Conservation (phyloP, 2,329 filamentous ascomycete genomes). For the Phyllosticta paracitricarpa region DNA sequence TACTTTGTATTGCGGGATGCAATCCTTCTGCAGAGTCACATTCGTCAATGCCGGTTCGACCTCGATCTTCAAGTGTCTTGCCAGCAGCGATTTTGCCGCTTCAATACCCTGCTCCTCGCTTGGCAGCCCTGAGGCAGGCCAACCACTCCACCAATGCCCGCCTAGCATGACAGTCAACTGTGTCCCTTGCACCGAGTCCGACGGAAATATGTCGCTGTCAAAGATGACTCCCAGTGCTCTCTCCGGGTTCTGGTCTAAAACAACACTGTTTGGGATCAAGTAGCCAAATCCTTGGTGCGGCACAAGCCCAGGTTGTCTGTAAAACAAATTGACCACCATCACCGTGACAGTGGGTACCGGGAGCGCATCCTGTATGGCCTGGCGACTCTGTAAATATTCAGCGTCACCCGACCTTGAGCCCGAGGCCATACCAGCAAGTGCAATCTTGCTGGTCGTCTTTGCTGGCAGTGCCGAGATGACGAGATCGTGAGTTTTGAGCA, state of each 20-base stretch:
- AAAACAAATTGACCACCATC: slow-evolving; percentile 90
- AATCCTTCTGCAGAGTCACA: slow-evolving; percentile 55
- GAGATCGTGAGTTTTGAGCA: slow-evolving; percentile 37
- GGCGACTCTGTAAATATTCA: not conserved
- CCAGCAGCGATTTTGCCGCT: slow-evolving; percentile 61
- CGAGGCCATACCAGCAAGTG: not conserved
- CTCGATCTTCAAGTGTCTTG: slow-evolving; percentile 64
- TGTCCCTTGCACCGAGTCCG: slow-evolving; percentile 54
- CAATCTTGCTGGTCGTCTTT: slow-evolving; percentile 20
- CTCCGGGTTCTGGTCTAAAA: slow-evolving; percentile 66
- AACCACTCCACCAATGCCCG: slow-evolving; percentile 73
- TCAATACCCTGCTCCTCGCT: slow-evolving; percentile 53
- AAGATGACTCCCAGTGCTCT: slow-evolving; percentile 85
- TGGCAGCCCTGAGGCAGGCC: slow-evolving; percentile 41
- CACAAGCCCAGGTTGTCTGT: slow-evolving; percentile 52
- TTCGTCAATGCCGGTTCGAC: slow-evolving; percentile 51
- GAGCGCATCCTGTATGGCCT: not conserved
- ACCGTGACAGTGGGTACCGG: slow-evolving; percentile 63
- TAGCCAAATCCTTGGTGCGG: slow-evolving; percentile 75
- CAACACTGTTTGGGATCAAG: slow-evolving; percentile 68
- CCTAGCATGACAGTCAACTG: slow-evolving; percentile 93
- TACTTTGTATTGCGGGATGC: slow-evolving; percentile 83
- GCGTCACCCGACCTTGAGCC: not conserved
- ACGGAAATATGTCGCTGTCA: slow-evolving; percentile 58
- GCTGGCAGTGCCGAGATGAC: slow-evolving; percentile 55